Percentiles rank a stretch among this genome's conserved stretches.
Evolutionary conservation across 345 rosid genomes (phyloP).

Genomic region (Pistacia vera): DNA sequence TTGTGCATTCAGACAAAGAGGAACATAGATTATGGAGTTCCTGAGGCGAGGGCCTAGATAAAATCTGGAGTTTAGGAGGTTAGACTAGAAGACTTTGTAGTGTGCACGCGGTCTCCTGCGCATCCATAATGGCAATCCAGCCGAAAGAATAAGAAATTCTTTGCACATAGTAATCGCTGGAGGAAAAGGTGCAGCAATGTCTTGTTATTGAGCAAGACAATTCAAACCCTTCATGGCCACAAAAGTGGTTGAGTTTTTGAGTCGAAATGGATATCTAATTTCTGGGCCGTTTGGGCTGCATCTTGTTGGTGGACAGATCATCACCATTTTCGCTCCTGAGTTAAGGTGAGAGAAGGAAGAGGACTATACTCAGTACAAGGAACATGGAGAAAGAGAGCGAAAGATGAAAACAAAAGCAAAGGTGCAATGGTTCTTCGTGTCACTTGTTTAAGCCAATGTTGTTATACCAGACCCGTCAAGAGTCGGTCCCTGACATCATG

Average conservation of each 20-base stretch:
- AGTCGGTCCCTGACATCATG: no score
- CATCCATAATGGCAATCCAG: not conserved
- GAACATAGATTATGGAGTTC: no score
- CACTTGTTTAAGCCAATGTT: no score
- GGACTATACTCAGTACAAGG: not conserved
- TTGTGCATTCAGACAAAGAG: not conserved
- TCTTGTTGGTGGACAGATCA: no score
- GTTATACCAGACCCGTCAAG: no score
- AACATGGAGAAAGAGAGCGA: not conserved
- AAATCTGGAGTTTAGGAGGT: not conserved
- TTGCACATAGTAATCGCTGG: not conserved
- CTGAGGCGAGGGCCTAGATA: no score
- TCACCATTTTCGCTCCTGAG: not conserved
- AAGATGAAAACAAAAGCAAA: not conserved
- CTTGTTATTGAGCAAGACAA: not conserved
- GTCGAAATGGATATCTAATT: no score
- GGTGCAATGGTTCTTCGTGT: no score
- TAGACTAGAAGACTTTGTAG: not conserved
- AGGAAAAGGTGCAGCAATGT: slow-evolving; percentile 5
- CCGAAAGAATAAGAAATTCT: not conserved
- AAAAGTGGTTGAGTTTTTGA: not conserved
- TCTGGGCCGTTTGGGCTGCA: no score
- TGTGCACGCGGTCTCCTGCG: not conserved
- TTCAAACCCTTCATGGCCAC: slow-evolving; percentile 16
- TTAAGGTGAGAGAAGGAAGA: not conserved